Conservation (phyloP, 352 stramenopile species). For the Phytophthora constricta region DNA sequence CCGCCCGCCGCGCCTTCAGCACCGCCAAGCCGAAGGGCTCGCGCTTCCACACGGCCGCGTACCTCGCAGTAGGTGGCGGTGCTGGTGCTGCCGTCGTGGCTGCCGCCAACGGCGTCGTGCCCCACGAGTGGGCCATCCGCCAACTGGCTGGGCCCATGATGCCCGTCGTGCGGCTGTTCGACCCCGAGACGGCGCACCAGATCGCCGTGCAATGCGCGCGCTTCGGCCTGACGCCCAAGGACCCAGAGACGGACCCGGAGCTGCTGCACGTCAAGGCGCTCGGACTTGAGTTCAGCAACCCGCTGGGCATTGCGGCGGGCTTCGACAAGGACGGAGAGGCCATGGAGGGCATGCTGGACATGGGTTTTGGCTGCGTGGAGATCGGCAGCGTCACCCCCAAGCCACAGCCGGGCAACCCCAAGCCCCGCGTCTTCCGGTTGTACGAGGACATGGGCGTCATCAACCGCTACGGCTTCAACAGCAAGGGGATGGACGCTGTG, state of each 20-base stretch:
- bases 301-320: conserved; percentile 95
- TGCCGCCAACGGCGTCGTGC: conserved; percentile 69
- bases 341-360: conserved; percentile 93
- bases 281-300: conserved; percentile 88
- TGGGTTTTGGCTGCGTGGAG: conserved; percentile 96
- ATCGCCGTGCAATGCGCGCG: conserved; percentile 82
- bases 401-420: conserved; percentile 94
- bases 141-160: conserved; percentile 80
- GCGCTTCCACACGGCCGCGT: conserved; percentile 34
- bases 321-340: conserved; percentile 98
- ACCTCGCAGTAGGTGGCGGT: conserved; percentile 53
- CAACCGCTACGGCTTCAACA: conserved; percentile 99
- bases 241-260: conserved; percentile 54
- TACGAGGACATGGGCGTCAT: conserved; percentile 95
- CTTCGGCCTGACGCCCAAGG: conserved; percentile 77
- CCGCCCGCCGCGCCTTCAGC: conserved; percentile 28
- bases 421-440: conserved; percentile 97
- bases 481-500: conserved; percentile 87
- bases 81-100: conserved; percentile 63
- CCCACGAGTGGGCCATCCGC: conserved; percentile 78
- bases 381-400: conserved; percentile 95
- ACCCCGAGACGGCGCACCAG: conserved; percentile 88
- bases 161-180: conserved; percentile 79
- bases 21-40: conserved; percentile 12
- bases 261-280: conserved; percentile 65